Evolutionary conservation across 331 rosid species (phyloP).

Genomic region (Arachis monticola): DNA sequence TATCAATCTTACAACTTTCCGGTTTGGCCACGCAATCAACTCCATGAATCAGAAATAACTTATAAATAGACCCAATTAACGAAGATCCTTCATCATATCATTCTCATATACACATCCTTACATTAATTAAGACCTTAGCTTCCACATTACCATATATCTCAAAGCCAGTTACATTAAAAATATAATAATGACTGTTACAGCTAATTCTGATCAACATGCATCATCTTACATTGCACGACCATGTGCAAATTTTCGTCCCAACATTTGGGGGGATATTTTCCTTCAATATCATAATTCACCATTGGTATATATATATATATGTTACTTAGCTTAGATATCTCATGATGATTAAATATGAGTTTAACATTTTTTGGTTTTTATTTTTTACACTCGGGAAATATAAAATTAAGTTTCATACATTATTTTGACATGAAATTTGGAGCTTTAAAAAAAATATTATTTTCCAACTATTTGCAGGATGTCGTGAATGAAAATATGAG

Average conservation of each 20-base stretch:
- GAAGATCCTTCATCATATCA: too few species aligned
- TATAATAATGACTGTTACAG: neutral
- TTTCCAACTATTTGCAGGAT: neutral
- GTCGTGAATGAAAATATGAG: neutral
- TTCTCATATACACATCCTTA: too few species aligned
- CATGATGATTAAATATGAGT: too few species aligned
- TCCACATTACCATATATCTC: neutral
- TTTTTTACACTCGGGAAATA: too few species aligned
- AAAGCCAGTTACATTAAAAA: neutral
- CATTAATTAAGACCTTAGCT: neutral
- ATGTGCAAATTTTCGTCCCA: neutral
- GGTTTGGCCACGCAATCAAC: too few species aligned
- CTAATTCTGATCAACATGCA: neutral
- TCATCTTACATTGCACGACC: neutral
- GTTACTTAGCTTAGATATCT: too few species aligned
- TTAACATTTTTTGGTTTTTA: too few species aligned
- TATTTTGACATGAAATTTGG: too few species aligned
- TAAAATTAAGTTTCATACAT: too few species aligned
- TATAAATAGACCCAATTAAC: neutral
- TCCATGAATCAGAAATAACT: too few species aligned
- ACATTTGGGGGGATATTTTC: slow-evolving; percentile 14
- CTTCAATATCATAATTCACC: neutral
- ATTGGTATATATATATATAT: neutral
- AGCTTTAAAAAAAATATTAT: neutral
- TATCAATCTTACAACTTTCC: too few species aligned